Percentiles rank a stretch among this genome's conserved stretches.
phyloP scores from a whole-genome alignment of 306 rosid genomes.

The Cicer yamashitae region DNA sequence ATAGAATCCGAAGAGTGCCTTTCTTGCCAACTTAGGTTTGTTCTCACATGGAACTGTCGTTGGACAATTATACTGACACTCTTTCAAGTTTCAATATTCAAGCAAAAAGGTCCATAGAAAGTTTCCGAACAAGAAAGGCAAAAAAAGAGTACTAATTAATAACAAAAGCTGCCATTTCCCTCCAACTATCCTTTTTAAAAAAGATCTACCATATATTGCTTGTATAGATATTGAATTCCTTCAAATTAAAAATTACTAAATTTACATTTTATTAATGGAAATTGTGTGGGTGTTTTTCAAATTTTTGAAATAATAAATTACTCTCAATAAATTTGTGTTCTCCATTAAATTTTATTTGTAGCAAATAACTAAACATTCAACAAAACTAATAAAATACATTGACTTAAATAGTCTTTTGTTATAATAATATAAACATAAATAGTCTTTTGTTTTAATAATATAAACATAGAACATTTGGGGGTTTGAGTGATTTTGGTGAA shows the following conservation, averaged over 20 bases:
- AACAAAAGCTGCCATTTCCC: constrained; percentile 30
- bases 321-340: no score
- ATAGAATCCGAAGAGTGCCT: constrained; percentile 40
- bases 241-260: neutral
- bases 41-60: constrained; percentile 45
- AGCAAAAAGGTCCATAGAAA: constrained; percentile 42
- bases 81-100: constrained; percentile 45
- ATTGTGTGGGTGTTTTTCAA: no score
- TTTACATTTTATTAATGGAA: no score
- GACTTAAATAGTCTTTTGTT: no score
- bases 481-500: no score
- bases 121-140: constrained; percentile 27
- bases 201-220: constrained; percentile 6
- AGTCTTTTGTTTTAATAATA: no score
- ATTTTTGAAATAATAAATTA: no score
- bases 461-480: no score
- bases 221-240: neutral
- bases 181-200: constrained; percentile 10
- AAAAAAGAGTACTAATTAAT: constrained; percentile 24
- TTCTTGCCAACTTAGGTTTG: constrained; percentile 46
- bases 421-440: no score
- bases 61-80: constrained; percentile 45
- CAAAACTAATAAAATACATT: no score
- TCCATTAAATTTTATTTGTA: no score
- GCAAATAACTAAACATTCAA: no score